Base-by-base conservation (phyloP, 768 basidiomycete species). In the Psilocybe azurescens region DNA sequence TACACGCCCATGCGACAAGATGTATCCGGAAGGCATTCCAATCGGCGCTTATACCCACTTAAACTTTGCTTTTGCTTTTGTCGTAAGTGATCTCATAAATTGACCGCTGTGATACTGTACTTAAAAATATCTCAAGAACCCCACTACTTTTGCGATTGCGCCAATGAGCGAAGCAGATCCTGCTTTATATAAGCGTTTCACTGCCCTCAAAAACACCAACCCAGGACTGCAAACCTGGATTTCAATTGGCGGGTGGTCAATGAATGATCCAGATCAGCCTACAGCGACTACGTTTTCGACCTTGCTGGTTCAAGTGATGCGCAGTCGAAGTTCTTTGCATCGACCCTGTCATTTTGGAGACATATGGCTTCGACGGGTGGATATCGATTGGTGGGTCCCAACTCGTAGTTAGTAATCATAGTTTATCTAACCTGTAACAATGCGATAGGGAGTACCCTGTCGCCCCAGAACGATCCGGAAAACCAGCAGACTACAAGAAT, bases 201-300 rank as follows among this genome's bases (percentile, higher is more conserved):
- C 46, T 8, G 46, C 16, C 5, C 46, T 47, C 16, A 47, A 47
- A 20, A 14, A 47, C 6, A 20, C 46, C 13, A 47, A 47, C n/a
- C 46, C 46, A 6, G 20, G 20, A 16, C 46, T 47, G 5, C 13
- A 47, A 47, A 47, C 46, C 20, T 47, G 20, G 13, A 47, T 47
- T 20, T 47, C 46, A 6, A 20, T 47, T 28, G 72, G 72, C 16
- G 72, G 72, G 3, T 72, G 72, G 72, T 64, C 61, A 6, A 68
- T 72, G 61, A 72, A 72, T 46, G 69, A 60, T 29, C 59, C 59
- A 7, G 48, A 50, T 4, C 48, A 50, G 20, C 48, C 48, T 50
- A 50, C 48, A 16, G 48, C 48, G 10, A 50, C 48, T 18, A 50
- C 48, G 11, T 50, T 50, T 24, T 50, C 72, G 14, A 73, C 69